phyloP scores from a whole-genome alignment of 1,284 basidiomycete genomes.

The Schizophyllum amplum region DNA sequence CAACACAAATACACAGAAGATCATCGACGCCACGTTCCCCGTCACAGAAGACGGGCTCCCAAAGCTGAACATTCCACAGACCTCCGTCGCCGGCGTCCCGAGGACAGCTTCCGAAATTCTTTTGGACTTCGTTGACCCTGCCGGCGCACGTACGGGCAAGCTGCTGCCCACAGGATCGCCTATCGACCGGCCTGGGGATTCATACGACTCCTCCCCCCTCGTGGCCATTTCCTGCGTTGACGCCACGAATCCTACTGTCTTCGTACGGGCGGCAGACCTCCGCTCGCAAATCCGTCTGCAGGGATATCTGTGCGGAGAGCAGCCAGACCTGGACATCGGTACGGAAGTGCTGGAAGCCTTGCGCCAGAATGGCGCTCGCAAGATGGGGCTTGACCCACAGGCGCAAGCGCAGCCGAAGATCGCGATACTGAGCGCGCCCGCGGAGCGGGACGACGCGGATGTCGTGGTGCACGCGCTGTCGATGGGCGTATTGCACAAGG shows the following conservation, averaged over 20 bases:
- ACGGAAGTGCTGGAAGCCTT: conserved; percentile 42
- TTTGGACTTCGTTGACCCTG: conserved; percentile 59
- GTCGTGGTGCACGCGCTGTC: conserved; percentile 58
- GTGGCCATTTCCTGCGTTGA: conserved; percentile 49
- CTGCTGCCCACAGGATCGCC: conserved; percentile 54
- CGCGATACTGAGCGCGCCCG: conserved; percentile 42
- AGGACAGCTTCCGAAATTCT: conserved; percentile 56
- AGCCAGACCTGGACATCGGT: conserved; percentile 9
- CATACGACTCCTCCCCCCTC: conserved; percentile 18
- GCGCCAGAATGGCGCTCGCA: conserved; percentile 44
- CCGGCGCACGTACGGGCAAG: conserved; percentile 61
- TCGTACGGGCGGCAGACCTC: conserved; percentile 42
- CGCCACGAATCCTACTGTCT: conserved; percentile 68
- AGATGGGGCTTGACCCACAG: conserved; percentile 57
- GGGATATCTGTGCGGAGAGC: conserved; percentile 22
- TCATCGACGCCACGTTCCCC: conserved; percentile 61
- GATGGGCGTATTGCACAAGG: conserved; percentile 67
- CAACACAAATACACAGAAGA: conserved; percentile 64
- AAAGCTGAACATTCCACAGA: conserved; percentile 41
- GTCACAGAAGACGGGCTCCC: conserved; percentile 27
- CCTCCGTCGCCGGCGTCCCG: conserved; percentile 56
- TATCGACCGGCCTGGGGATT: conserved; percentile 28
- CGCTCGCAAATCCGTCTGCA: conserved; percentile 26
- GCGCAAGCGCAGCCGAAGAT: conserved; percentile 68
- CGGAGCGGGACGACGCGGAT: conserved; percentile 30